Evolutionary conservation across 2,329 filamentous ascomycete species (phyloP).

Genomic region (Colletotrichum salicis): DNA sequence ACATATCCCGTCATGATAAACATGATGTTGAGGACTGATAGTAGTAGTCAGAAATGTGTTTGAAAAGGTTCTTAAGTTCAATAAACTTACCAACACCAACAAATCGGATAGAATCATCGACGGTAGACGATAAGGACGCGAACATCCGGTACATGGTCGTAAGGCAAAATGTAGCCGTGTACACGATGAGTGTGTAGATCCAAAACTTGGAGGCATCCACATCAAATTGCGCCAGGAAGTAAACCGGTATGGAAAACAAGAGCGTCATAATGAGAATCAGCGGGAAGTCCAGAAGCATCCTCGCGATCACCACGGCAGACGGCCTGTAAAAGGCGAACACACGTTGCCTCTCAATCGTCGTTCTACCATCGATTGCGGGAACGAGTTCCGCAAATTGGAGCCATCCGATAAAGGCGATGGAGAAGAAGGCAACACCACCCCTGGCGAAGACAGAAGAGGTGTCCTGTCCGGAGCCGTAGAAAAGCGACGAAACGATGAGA

Average conservation of each 20-base stretch:
- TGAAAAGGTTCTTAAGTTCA: too few relatives aligned
- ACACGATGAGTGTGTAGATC: conserved; percentile 32
- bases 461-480: conserved; percentile 70
- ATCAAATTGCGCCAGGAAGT: conserved; percentile 32
- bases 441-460: conserved; percentile 28
- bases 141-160: conserved; percentile 46
- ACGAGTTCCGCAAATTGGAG: conserved; percentile 34
- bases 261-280: conserved; percentile 30
- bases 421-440: conserved; percentile 26
- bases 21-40: conserved; percentile 63
- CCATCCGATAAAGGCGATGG: conserved; percentile 36
- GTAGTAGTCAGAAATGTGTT: not conserved
- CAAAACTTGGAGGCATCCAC: conserved; percentile 33
- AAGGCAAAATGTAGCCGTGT: conserved; percentile 29
- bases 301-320: conserved; percentile 29
- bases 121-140: conserved; percentile 66
- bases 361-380: conserved; percentile 21
- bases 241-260: conserved; percentile 24
- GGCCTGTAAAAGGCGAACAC: conserved; percentile 34
- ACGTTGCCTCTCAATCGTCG: conserved; percentile 30
- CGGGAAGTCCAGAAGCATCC: conserved; percentile 24
- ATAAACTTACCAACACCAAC: conserved; percentile 28
- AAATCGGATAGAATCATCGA: conserved; percentile 70
- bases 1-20: conserved; percentile 76
- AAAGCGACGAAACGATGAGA: conserved; percentile 82